A percentile compares a stretch with the other conserved stretches of the same genome.
Evolutionary conservation across 768 basidiomycete genomes (phyloP).

Genomic region (Boletus fagicola): DNA sequence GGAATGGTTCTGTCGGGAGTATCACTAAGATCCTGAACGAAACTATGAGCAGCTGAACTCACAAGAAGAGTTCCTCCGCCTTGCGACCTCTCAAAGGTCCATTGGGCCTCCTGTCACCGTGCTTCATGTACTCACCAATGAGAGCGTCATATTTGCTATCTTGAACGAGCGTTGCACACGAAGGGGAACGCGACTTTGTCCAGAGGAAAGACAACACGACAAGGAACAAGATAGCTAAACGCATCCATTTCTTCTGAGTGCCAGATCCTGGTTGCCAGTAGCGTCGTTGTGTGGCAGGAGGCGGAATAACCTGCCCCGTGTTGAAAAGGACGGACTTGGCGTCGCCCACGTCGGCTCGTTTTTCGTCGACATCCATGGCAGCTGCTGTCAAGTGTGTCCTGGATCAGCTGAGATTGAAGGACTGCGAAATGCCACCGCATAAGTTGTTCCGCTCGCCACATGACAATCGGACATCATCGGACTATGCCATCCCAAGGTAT

Average conservation of each 20-base stretch:
- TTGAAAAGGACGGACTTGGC: not conserved
- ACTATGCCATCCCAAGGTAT: too few relatives aligned
- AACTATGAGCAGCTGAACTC: slow-evolving; percentile 15
- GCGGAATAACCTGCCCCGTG: slow-evolving; percentile 13
- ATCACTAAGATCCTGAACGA: not conserved
- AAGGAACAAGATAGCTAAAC: slow-evolving; percentile 10
- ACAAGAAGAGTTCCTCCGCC: slow-evolving; percentile 49
- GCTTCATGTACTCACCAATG: slow-evolving; percentile 16
- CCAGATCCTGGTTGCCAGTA: not conserved
- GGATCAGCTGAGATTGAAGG: not conserved
- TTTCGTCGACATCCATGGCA: slow-evolving; percentile 30
- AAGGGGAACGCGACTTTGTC: not conserved
- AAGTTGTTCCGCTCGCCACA: too few relatives aligned
- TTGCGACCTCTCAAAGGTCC: slow-evolving; percentile 32
- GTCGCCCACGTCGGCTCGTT: slow-evolving; percentile 1
- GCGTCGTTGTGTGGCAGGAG: slow-evolving; percentile 16
- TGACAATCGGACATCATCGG: too few relatives aligned
- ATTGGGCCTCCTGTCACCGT: slow-evolving; percentile 12
- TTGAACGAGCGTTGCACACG: slow-evolving; percentile 2
- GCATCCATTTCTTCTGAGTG: slow-evolving; percentile 16
- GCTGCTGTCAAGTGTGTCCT: not conserved
- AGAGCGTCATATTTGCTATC: slow-evolving; percentile 17
- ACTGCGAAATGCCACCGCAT: not conserved
- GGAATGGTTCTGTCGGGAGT: slow-evolving; percentile 45
- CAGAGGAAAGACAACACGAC: slow-evolving; percentile 18